Conservation (phyloP, 768 basidiomycete species). For the Mrakia hoshinonis region DNA sequence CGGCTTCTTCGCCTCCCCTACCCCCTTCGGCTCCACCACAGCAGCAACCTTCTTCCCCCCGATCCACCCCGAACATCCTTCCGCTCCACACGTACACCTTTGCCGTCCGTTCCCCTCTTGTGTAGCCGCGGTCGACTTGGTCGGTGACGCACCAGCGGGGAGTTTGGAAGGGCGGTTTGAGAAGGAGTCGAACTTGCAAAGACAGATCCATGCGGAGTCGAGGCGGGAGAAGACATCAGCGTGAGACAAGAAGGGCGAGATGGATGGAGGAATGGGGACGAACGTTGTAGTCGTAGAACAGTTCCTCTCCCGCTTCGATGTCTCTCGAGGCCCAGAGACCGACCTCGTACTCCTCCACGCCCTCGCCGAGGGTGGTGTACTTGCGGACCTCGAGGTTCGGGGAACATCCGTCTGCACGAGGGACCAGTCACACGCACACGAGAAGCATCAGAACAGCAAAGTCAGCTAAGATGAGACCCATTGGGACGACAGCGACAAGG, state of each 20-base stretch:
- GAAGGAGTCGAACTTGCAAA: slow-evolving; percentile 24
- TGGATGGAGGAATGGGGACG: slow-evolving; percentile 35
- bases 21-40: not conserved
- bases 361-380: slow-evolving; percentile 39
- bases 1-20: not conserved
- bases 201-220: not conserved
- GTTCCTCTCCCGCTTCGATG: slow-evolving; percentile 41
- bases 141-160: not conserved
- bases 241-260: not conserved
- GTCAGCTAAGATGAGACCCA: no score
- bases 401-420: slow-evolving; percentile 32
- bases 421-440: not conserved
- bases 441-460: no score
- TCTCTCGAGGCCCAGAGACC: slow-evolving; percentile 42
- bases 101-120: slow-evolving; percentile 34
- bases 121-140: not conserved
- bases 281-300: slow-evolving; percentile 43
- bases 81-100: slow-evolving; percentile 40
- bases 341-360: slow-evolving; percentile 42
- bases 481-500: not conserved
- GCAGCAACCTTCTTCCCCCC: slow-evolving; percentile 1
- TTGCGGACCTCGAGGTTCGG: slow-evolving; percentile 43
- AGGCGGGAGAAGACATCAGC: not conserved
- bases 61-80: slow-evolving; percentile 24
- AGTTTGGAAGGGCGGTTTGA: slow-evolving; percentile 11